Evolutionary conservation across 495 filamentous ascomycete species (phyloP), one percentile per base, ranked within the genome.

Genomic region (Tetracladium setigerum): DNA sequence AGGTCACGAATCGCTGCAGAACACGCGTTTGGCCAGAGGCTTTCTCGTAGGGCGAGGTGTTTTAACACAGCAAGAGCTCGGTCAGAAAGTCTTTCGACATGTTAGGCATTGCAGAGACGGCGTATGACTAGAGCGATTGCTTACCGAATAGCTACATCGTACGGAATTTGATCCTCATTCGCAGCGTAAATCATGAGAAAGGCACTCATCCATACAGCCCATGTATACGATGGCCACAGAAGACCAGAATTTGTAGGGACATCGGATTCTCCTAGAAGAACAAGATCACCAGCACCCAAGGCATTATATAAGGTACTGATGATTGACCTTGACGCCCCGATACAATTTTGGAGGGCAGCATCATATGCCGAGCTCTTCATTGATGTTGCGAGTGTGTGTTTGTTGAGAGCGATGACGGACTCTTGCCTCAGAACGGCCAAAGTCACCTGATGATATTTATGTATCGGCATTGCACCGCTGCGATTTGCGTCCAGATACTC

Each of bases 201-300:
- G 44, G 63, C 68, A 22, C 67, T 66, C 69, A 73, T 72, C 70
- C 70, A 73, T 10, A 70, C 63, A 5, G 56, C 62, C 67, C 69
- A 73, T 13, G 70, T 73, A 41, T 71, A 71, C 2, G 69, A 70
- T 18, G 69, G 67, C 65, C 67, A 71, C 2, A 67, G 51, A 10
- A 73, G 57, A 5, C 67, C 62, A 8, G 52, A 44, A 30, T 52
- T 45, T 3, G 12, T 13, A 37, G 47, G 11, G 42, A 42, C n/a
- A n/a, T 39, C 38, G 5, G 30, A 19, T 4, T 16, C 2, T 13
- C 46, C 38, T 27, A 3, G 22, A 27, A 27, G 22, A 27, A 27
- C 22, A 27, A 3, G 22, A 27, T 4, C n/a, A 44, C 39, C 16
- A 38, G 60, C 43, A n/a, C 56, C 49, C 38, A 65, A 55, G 18